A percentile compares a stretch with the other conserved stretches of the same genome.
Conservation (phyloP, 257 asterid genomes). For the Paulownia fortunei region DNA sequence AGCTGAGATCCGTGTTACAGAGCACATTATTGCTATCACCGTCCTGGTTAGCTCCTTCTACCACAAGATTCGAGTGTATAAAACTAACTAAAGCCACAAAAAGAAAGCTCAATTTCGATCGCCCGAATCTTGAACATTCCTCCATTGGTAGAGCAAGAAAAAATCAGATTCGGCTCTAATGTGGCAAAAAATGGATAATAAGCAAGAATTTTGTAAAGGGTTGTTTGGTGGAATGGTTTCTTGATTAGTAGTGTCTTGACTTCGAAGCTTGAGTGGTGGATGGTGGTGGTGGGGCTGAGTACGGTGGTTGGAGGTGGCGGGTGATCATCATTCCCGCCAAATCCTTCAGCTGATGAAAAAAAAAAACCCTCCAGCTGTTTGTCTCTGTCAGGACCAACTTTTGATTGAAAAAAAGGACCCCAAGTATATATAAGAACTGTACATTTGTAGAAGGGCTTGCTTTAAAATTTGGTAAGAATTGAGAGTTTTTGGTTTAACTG, state of each 20-base stretch:
- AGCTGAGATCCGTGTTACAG: conserved; percentile 64
- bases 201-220: conserved; percentile 31
- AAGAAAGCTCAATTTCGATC: conserved; percentile 6
- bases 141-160: conserved; percentile 44
- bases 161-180: conserved; percentile 11
- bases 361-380: conserved; percentile 34
- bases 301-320: conserved; percentile 77
- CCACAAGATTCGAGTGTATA: conserved; percentile 22
- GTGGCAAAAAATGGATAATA: conserved; percentile 19
- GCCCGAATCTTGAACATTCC: conserved; percentile 34
- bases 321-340: conserved; percentile 65
- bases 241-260: conserved; percentile 38
- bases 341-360: conserved; percentile 40
- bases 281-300: conserved; percentile 66
- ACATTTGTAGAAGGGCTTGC: conserved; percentile 17
- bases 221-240: conserved; percentile 37
- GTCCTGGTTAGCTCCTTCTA: conserved; percentile 27
- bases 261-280: conserved; percentile 39
- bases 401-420: background rate
- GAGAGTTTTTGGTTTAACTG: conserved; percentile 27
- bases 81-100: conserved; percentile 32
- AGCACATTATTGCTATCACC: conserved; percentile 38
- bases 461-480: conserved; percentile 21
- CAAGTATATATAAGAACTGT: background rate
- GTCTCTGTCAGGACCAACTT: conserved; percentile 44